Evolutionary conservation across 2,329 filamentous ascomycete species (phyloP), one percentile per base, ranked within the genome.

Genomic region (Lasiodiplodia sp.): DNA sequence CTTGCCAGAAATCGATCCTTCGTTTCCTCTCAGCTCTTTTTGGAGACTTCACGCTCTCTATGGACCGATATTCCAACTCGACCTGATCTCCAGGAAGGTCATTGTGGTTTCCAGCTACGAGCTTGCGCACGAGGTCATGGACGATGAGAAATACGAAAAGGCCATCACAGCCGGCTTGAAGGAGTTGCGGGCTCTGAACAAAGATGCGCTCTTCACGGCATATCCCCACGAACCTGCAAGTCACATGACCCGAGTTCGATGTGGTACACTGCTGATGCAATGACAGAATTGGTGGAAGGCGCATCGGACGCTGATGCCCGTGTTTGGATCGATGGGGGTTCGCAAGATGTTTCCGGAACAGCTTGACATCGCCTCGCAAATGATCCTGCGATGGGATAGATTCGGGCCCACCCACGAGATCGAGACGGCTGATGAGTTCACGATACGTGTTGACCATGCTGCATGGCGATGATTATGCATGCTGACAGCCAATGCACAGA

Each of bases 381-480:
- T 81, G 28, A 70, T 78, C 8, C 67, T 80, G 44, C 77, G 75
- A 52, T 78, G 74, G 75, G 76, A 73, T 28, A 77, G 82, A 23
- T 75, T 80, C 71, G 91, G 91, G 0, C 80, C 87, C 1, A 77
- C 82, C 1, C 76, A 84, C 55, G 81, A 85, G 11, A 90, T 94
- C 69, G 80, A 84, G 55, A 86, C 87, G 0, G 85, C 87, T 0
- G 88, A 91, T 21, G 89, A 92, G 76, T 92, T 92, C 71, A 92
- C 91, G n/a, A 70, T 71, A 57, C 23, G 62, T 65, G 6, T 12
- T 14, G 18, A 7, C 14, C 7, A 25, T 4, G 28, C 4, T 34
- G 14, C 2, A 1, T 6, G 4, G 25, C 14, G 1, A 16, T 52
- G 18, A 23, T 44, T 12, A 23, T 12, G 23, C 8, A 16, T 25